Percentiles rank a stretch among this genome's conserved stretches.
phyloP scores from a whole-genome alignment of 148 eudicot species.

The Silene uniflora region DNA sequence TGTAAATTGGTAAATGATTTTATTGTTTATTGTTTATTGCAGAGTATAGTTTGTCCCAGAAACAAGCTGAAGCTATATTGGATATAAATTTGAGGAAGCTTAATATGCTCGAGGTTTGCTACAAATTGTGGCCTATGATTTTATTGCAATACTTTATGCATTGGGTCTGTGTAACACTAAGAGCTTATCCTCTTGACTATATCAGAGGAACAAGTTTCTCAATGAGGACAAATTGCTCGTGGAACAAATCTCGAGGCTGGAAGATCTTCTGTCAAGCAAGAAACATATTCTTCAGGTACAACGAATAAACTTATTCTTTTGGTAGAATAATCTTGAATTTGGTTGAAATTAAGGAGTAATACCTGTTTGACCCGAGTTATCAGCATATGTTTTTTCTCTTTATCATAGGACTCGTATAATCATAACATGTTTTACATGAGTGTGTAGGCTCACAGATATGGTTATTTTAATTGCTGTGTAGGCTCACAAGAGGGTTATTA shows the following conservation, averaged over 20 bases:
- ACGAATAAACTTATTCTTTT: constrained; percentile 70
- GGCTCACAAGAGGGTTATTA: neutral
- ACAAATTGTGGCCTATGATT: neutral
- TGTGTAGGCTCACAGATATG: neutral
- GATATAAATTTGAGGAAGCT: constrained; percentile 89
- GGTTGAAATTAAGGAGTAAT: neutral
- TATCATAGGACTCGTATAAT: neutral
- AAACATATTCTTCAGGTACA: constrained; percentile 72
- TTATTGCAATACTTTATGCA: neutral
- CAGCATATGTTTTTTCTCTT: neutral
- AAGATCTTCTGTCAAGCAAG: constrained; percentile 82
- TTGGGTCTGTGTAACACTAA: neutral
- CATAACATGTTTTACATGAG: neutral
- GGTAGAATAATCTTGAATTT: constrained; percentile 38
- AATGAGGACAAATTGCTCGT: constrained; percentile 62
- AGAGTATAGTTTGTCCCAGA: constrained; percentile 80
- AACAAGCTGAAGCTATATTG: constrained; percentile 95
- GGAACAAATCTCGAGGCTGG: constrained; percentile 70
- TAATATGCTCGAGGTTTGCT: constrained; percentile 71
- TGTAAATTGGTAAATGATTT: neutral
- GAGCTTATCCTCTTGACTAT: constrained; percentile 5
- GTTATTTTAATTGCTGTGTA: neutral
- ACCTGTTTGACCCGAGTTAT: neutral
- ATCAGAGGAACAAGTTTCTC: constrained; percentile 78
- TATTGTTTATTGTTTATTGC: constrained; percentile 30